These are phyloP conservation scores for Agrostemma githago DNA, from an alignment of 148 eudicot genomes.

Conservation along the genomic window DNA sequence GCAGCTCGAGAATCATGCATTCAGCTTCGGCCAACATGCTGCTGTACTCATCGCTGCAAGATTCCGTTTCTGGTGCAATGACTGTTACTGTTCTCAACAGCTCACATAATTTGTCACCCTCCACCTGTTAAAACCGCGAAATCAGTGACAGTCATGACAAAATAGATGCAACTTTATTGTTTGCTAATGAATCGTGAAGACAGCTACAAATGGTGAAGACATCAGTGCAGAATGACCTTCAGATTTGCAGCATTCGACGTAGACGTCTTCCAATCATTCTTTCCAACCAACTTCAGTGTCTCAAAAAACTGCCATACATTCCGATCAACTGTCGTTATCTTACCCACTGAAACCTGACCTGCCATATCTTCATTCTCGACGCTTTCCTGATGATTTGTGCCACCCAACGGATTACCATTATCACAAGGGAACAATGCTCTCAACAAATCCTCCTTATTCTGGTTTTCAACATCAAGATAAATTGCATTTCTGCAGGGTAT, in stretches of 20 bases:
- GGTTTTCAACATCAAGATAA: constrained; percentile 10
- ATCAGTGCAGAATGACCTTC: constrained; percentile 17
- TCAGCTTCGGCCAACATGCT: constrained; percentile 18
- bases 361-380: not conserved
- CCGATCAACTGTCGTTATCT: not conserved
- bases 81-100: constrained; percentile 8
- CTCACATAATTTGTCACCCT: constrained; percentile 12
- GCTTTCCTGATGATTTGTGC: not conserved
- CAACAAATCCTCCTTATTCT: constrained; percentile 25
- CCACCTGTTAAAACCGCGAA: constrained; percentile 16
- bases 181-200: not conserved
- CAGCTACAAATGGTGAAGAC: not conserved
- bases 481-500: constrained; percentile 17
- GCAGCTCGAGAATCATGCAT: constrained; percentile 26
- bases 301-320: constrained; percentile 23
- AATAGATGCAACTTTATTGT: not conserved
- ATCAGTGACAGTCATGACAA: not conserved
- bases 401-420: not conserved
- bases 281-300: constrained; percentile 13
- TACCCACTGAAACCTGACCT: not conserved
- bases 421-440: constrained; percentile 11
- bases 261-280: constrained; percentile 13
- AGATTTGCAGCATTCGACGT: constrained; percentile 23
- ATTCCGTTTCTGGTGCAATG: not conserved
- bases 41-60: constrained; percentile 12